A percentile compares a stretch with the other conserved stretches of the same genome.
phyloP scores from a whole-genome alignment of 2,329 filamentous ascomycete species.

The Escovopsis sp. region DNA sequence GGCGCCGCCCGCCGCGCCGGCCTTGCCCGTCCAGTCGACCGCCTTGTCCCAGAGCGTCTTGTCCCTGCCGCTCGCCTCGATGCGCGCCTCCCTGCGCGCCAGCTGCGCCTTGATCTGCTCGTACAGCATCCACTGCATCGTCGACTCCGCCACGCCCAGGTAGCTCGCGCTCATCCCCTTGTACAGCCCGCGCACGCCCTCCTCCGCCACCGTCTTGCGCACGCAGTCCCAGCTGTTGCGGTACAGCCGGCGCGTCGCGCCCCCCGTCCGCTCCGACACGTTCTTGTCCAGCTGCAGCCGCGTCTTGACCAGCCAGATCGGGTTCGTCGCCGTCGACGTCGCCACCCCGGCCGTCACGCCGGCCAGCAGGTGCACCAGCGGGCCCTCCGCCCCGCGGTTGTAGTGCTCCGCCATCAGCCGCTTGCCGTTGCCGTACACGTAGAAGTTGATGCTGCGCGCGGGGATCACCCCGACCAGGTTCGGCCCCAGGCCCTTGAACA shows the following conservation, averaged over 20 bases:
- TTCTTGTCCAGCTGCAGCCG: constrained; percentile 83
- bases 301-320: constrained; percentile 95
- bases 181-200: constrained; percentile 73
- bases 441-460: constrained; percentile 85
- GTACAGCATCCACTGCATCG: constrained; percentile 86
- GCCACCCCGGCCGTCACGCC: constrained; percentile 67
- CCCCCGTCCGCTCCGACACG: constrained; percentile 44
- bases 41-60: constrained; percentile 59
- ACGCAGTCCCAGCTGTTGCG: constrained; percentile 81
- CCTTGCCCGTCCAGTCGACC: constrained; percentile 64
- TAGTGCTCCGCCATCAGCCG: constrained; percentile 60
- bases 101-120: constrained; percentile 78
- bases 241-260: constrained; percentile 49
- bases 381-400: constrained; percentile 52
- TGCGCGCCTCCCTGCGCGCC: constrained; percentile 43
- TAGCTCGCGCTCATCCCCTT: constrained; percentile 86
- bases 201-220: constrained; percentile 61
- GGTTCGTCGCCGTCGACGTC: constrained; percentile 84
- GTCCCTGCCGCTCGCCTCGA: constrained; percentile 41
- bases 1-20: constrained; percentile 63
- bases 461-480: constrained; percentile 84
- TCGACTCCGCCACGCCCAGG: constrained; percentile 77
- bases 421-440: constrained; percentile 85
- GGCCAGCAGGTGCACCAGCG: constrained; percentile 64
- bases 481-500: constrained; percentile 87